Evolutionary conservation across 2,329 filamentous ascomycete species (phyloP), one percentile per base, ranked within the genome.

Genomic region (Colletotrichum lentis): DNA sequence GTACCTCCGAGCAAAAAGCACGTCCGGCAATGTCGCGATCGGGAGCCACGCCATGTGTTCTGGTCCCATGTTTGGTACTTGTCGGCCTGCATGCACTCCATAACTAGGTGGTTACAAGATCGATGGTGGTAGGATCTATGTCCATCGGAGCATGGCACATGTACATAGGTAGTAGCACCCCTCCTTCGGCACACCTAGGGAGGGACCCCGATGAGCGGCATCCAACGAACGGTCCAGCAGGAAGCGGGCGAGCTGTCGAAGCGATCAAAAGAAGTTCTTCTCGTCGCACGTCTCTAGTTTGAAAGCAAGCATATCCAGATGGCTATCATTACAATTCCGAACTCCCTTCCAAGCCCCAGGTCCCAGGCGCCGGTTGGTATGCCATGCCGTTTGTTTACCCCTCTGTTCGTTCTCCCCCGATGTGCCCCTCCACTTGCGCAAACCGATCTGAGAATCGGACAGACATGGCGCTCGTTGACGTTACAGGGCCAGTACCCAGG

Each of bases 401-500:
- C 57, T 58, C 52, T 43, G 44, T 27, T 41, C 22, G 20, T 43
- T 46, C 14, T 60, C 44, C 31, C 57, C 46, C 46, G 49, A 24
- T 50, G n/a, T 35, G 31, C 44, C 39, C 44, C 64, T 57, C 54
- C 61, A 27, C 55, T 50, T 37, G 65, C 62, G 49, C 49, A 64
- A 35, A 35, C 55, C 65, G 65, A 65, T 68, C 65, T 68, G 27
- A 65, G 56, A 68, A 65, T 59, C 65, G 61, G 61, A 44, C 54
- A 65, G 41, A 65, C 55, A 60, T 68, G 65, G 62, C 55, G 62
- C 55, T 65, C 62, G 65, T 68, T 65, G 52, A 56, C 62, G 60
- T 60, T 68, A 68, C 62, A 65, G 65, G 65, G 65, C 65, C 62
- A 57, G 62, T 68, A 68, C 62, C 65, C 65, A 68, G 65, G 55